These are phyloP conservation scores for Coniella vitis DNA, from an alignment of 2,329 filamentous ascomycete species.

Conservation along the genomic window DNA sequence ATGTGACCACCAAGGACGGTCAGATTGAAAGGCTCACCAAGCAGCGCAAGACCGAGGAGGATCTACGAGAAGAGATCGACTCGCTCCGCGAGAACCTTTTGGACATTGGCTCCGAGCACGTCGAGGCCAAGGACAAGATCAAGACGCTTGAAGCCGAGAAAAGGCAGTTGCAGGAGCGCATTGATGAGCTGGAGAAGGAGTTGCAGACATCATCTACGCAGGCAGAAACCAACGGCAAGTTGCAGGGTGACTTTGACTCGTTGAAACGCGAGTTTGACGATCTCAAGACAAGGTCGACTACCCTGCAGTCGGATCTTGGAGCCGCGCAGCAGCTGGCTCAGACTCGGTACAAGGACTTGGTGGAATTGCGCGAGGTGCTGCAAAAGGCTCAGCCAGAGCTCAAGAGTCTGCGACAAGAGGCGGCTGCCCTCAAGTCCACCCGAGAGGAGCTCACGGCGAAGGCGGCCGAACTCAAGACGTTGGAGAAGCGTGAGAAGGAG, in stretches of 20 bases:
- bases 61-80: slow-evolving; percentile 79
- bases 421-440: slow-evolving; percentile 62
- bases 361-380: slow-evolving; percentile 70
- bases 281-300: slow-evolving; percentile 61
- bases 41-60: slow-evolving; percentile 69
- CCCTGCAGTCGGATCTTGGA: slow-evolving; percentile 73
- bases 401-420: slow-evolving; percentile 69
- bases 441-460: slow-evolving; percentile 65
- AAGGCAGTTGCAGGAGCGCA: slow-evolving; percentile 53
- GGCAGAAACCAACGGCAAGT: slow-evolving; percentile 41
- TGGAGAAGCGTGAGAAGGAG: slow-evolving; percentile 79
- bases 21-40: slow-evolving; percentile 66
- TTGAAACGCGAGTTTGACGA: slow-evolving; percentile 54
- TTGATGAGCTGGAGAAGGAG: slow-evolving; percentile 65
- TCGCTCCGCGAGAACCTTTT: slow-evolving; percentile 73
- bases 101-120: slow-evolving; percentile 73
- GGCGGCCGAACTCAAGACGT: slow-evolving; percentile 56
- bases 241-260: slow-evolving; percentile 54
- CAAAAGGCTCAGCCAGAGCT: slow-evolving; percentile 85
- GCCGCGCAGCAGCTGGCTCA: slow-evolving; percentile 83
- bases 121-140: slow-evolving; percentile 71
- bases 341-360: slow-evolving; percentile 79
- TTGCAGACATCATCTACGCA: slow-evolving; percentile 36
- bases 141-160: slow-evolving; percentile 68
- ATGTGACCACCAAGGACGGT: slow-evolving; percentile 58